Evolutionary conservation across 345 rosid species (phyloP).

Genomic region (Pugionium cornutum): DNA sequence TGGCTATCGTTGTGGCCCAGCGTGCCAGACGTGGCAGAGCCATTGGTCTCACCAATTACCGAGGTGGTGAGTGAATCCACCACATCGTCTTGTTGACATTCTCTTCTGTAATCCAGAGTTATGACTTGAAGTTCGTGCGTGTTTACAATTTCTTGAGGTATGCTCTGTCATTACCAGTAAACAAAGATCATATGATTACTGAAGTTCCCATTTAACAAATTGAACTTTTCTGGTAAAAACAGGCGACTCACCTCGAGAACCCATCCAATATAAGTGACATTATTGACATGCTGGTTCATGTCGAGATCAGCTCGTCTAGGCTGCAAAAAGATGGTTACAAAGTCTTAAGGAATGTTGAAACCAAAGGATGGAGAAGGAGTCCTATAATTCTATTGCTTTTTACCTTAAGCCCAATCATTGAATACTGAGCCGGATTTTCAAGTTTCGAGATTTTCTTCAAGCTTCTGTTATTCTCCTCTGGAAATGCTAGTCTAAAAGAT

Average conservation of each 20-base stretch:
- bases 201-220: not conserved
- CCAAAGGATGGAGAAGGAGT: constrained; percentile 13
- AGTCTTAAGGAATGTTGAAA: not conserved
- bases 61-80: constrained; percentile 83
- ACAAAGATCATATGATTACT: constrained; percentile 21
- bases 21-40: constrained; percentile 46
- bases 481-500: constrained; percentile 70
- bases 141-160: constrained; percentile 85
- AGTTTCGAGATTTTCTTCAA: constrained; percentile 73
- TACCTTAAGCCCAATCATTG: constrained; percentile 64
- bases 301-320: constrained; percentile 95
- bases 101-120: constrained; percentile 87
- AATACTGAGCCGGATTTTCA: constrained; percentile 69
- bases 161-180: constrained; percentile 61
- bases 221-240: not conserved
- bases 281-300: constrained; percentile 96
- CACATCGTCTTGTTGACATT: constrained; percentile 81
- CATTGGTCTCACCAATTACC: constrained; percentile 59
- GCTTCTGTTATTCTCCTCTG: constrained; percentile 77
- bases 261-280: constrained; percentile 93
- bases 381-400: not conserved
- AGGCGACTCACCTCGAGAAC: constrained; percentile 71
- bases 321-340: constrained; percentile 39
- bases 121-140: constrained; percentile 83
- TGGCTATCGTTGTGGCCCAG: constrained; percentile 42